A percentile compares a stretch with the other conserved stretches of the same genome.
phyloP scores from a whole-genome alignment of 495 filamentous ascomycete genomes.

The Thozetella sp. region DNA sequence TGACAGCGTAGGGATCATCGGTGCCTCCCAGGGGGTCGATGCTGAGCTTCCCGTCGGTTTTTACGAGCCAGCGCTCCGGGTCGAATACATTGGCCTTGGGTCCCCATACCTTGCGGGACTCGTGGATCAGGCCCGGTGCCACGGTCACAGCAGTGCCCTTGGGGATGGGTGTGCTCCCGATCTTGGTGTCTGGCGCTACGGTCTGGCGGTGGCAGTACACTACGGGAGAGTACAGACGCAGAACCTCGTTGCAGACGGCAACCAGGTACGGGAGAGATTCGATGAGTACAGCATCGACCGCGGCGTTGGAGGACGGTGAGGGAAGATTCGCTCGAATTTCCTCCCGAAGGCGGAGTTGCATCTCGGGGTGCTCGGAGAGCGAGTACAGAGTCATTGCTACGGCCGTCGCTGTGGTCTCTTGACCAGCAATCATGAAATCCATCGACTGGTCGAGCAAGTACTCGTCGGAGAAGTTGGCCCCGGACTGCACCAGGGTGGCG shows the following conservation, averaged over 20 bases:
- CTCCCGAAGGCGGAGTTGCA: slow-evolving; percentile 30
- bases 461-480: slow-evolving; percentile 32
- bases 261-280: slow-evolving; percentile 35
- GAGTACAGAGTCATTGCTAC: slow-evolving; percentile 34
- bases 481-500: not conserved
- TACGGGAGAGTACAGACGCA: slow-evolving; percentile 49
- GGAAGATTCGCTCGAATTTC: slow-evolving; percentile 39
- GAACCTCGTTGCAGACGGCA: slow-evolving; percentile 51
- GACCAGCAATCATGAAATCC: slow-evolving; percentile 39
- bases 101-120: slow-evolving; percentile 36
- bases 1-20: slow-evolving; percentile 29
- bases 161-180: slow-evolving; percentile 27
- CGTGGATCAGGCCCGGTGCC: slow-evolving; percentile 37
- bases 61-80: slow-evolving; percentile 32
- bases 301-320: slow-evolving; percentile 30
- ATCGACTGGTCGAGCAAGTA: slow-evolving; percentile 53
- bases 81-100: slow-evolving; percentile 32
- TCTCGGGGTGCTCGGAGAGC: slow-evolving; percentile 29
- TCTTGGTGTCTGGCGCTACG: slow-evolving; percentile 17
- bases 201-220: slow-evolving; percentile 38
- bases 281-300: slow-evolving; percentile 14
- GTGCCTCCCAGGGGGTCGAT: slow-evolving; percentile 25
- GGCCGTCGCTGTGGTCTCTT: slow-evolving; percentile 40
- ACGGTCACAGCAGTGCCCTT: slow-evolving; percentile 32
- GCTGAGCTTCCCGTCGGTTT: not conserved